Percentiles rank a stretch among this genome's conserved stretches.
Evolutionary conservation across 1,139 yeast species (phyloP).

Genomic region (Hyphopichia pseudoburtonii): DNA sequence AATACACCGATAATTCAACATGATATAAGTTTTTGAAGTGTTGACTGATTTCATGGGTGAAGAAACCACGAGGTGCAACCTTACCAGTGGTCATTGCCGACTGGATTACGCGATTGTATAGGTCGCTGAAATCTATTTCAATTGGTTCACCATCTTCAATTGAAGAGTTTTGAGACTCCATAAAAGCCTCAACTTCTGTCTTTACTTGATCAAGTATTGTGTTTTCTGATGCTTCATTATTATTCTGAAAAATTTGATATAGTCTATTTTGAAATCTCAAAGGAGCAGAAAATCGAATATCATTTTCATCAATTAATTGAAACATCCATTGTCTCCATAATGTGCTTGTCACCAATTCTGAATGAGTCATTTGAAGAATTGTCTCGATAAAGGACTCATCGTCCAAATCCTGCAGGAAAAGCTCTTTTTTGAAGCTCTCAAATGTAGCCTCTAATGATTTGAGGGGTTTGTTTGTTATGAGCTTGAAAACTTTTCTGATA

Average conservation of each 20-base stretch:
- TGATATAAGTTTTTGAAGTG: slow-evolving; percentile 13
- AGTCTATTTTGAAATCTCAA: slow-evolving; percentile 22
- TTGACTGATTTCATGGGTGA: slow-evolving; percentile 14
- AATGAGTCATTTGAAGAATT: slow-evolving; percentile 17
- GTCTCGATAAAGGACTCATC: slow-evolving; percentile 26
- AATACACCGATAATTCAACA: slow-evolving; percentile 20
- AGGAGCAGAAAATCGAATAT: slow-evolving; percentile 20
- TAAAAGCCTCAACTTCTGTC: not conserved
- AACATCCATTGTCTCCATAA: slow-evolving; percentile 13
- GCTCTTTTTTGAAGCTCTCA: slow-evolving; percentile 14
- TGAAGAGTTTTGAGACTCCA: not conserved
- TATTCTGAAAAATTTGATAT: slow-evolving; percentile 9
- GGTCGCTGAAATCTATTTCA: slow-evolving; percentile 12
- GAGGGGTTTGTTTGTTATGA: slow-evolving; percentile 6
- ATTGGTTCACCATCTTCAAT: slow-evolving; percentile 3
- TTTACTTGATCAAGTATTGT: slow-evolving; percentile 10
- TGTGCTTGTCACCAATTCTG: slow-evolving; percentile 4
- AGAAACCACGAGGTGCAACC: slow-evolving; percentile 21
- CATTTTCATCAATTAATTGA: slow-evolving; percentile 19
- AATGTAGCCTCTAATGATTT: slow-evolving; percentile 7
- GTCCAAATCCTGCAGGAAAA: slow-evolving; percentile 21
- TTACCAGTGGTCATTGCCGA: slow-evolving; percentile 14
- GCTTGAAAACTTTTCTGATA: slow-evolving; percentile 7
- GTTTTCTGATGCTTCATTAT: slow-evolving; percentile 6
- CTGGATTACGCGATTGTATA: slow-evolving; percentile 19